Evolutionary conservation across 805 yeast genomes (phyloP), one percentile per base, ranked within the genome.

Genomic region (Saccharomycopsis selenospora): DNA sequence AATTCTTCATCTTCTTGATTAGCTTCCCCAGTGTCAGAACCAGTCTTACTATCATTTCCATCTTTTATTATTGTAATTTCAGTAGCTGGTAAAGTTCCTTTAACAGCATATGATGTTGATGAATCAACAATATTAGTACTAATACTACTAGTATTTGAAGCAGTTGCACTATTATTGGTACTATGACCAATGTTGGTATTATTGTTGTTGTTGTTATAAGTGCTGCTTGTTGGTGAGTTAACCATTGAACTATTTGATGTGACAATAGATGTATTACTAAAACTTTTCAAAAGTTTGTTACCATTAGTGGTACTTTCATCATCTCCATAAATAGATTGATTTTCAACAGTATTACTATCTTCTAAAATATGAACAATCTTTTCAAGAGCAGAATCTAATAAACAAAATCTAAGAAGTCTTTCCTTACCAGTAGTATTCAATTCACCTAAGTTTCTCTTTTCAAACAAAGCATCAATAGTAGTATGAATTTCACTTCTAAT

Each of bases 341-440:
- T 4, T 36, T n/a, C 33, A n/a, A n/a, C n/a, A n/a, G n/a, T n/a
- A 25, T 45, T 53, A 6, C 62, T 51, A 38, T 49, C 45, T 43
- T 57, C 58, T 46, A 70, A 65, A 23, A 69, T 57, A 42, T 66
- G 70, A 26, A 71, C 54, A 23, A 75, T 70, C 57, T 82, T 81
- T 40, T 75, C 76, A 48, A 88, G 68, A 7, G 87, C 80, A 14
- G 83, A 77, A 57, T 84, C 89, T 56, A 87, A 68, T 49, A 82
- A 77, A 42, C 82, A 72, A 50, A 86, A 71, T 54, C 90, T 69
- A 27, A 88, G 68, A 38, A 87, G 66, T 17, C 84, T 73, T 60
- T 88, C 95, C 61, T 85, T 85, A 29, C 89, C 95, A 55, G 81
- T 80, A 10, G 77, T 53, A 22, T 75, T 74, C 48, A 85, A 68